phyloP scores from a whole-genome alignment of 305 asterid species.

The Rubia occidens region DNA sequence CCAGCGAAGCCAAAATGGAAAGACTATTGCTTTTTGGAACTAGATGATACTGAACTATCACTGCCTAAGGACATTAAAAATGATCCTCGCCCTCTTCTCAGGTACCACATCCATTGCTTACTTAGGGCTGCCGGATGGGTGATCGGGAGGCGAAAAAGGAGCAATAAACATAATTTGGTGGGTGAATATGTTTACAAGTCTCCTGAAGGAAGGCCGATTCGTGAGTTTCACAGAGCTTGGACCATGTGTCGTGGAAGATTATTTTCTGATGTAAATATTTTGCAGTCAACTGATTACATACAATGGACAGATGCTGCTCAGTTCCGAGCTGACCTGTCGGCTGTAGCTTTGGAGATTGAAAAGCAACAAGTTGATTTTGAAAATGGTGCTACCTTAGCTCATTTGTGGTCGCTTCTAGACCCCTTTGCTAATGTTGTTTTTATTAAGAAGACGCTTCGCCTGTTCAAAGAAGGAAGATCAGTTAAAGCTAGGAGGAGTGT shows the following conservation, averaged over 20 bases:
- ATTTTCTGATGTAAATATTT: constrained; percentile 36
- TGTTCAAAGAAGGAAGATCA: constrained; percentile 64
- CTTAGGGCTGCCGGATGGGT: constrained; percentile 88
- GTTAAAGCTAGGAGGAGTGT: constrained; percentile 63
- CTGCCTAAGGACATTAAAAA: constrained; percentile 60
- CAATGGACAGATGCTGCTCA: constrained; percentile 67
- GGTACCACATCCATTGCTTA: constrained; percentile 80
- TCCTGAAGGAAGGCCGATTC: constrained; percentile 89
- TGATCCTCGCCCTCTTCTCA: constrained; percentile 95
- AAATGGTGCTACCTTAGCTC: constrained; percentile 55
- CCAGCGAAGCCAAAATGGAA: constrained; percentile 79
- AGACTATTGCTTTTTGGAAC: constrained; percentile 68
- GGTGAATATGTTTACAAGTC: constrained; percentile 88
- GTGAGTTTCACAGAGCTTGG: constrained; percentile 95
- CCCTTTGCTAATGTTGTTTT: constrained; percentile 86
- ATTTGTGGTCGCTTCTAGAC: constrained; percentile 82
- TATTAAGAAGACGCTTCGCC: constrained; percentile 69
- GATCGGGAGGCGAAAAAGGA: constrained; percentile 89
- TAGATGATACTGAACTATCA: constrained; percentile 61
- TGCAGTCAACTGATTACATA: constrained; percentile 38
- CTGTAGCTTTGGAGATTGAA: constrained; percentile 50
- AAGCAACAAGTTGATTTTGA: constrained; percentile 41
- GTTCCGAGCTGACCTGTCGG: constrained; percentile 63
- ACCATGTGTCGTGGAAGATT: constrained; percentile 66
- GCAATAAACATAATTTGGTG: constrained; percentile 59